Base-by-base conservation (phyloP, 139 green algal genomes). In the Chlorella sp. region DNA sequence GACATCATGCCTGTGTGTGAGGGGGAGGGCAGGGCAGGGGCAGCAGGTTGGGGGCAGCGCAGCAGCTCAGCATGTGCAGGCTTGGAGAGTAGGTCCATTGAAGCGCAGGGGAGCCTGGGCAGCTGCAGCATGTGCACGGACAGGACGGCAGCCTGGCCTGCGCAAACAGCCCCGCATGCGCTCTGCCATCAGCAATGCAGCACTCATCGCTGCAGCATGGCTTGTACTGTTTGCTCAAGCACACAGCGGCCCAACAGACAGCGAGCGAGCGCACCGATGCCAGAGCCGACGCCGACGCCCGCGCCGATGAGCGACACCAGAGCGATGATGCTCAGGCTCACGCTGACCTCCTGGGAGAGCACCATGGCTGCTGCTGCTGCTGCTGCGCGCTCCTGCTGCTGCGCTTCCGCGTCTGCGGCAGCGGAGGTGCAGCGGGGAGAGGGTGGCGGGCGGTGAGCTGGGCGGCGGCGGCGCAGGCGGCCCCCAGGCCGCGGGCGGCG, bases 241-340 rank as follows among this genome's bases (percentile, higher is more conserved):
- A 71, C n/a, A 25, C 60, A 30, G 20, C 64, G n/a, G 30, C 30
- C 3, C 65, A 44, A 44, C 65, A 13, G 7, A n/a, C 3, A 17
- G 0, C 11, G 1, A 39, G 64, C 11, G 2, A 2, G 17, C 28
- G 30, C 20, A 64, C 51, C 83, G 34, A 71, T 56, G 44, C 89
- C 91, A 63, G 70, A 87, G 60, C 91, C 91, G 44, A 94, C 89
- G 36, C 79, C 90, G 15, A 94, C 91, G 74, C 91, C 91, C 30
- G 89, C 90, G 30, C 91, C 91, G 56, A 90, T 80, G 36, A 93
- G 81, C 51, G 74, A 83, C 55, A 81, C 75, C 36, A 94, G 83
- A 75, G 83, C 85, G 51, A 94, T 88, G 67, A 94, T 67, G 82
- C 86, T 91, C 30, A 94, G 83, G 41, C 87, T 90, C 16, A 90